Base-by-base conservation (phyloP, 2,329 filamentous ascomycete genomes). In the Xylariaceae sp. region DNA sequence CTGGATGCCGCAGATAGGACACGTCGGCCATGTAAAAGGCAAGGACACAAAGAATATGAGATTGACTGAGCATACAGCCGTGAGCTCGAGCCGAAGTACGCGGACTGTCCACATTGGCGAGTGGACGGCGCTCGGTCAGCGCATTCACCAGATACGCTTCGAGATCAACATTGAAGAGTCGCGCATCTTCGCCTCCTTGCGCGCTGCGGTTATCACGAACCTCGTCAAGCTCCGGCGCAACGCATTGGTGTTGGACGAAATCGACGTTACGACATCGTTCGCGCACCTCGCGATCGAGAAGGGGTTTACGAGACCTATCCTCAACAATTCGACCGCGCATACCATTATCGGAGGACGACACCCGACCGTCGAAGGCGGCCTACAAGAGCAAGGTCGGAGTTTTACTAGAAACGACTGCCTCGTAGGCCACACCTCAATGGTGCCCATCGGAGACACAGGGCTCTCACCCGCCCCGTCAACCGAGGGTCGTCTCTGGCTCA, bases 341-440 rank as follows among this genome's bases (percentile, higher is more conserved):
- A 87, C 87, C 61, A 89, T 99, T 66, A 76, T 95, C 8, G 91
- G 88, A 30, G 94, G 94, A 13, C 84, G 94, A 30, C 94, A 99
- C 75, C 90, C 93, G 1, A 97, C 92, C 2, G 94, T 99, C 52
- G 93, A 96, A 73, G 82, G 87, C 9, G 90, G 92, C 0, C 80
- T 99, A 1, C 80, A 84, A 64, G 86, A 89, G 64, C 87, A 92
- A 71, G 93, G 93, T 1, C 85, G 91, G 35, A 85, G 77, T 9
- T 97, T 97, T 70, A 87, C 90, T 50, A 82, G 85, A 53, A 97
- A 97, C 68, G 90, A 97, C 75, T 96, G 91, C 73, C 79, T 89
- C 44, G 81, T 97, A 2, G 89, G 89, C n/a, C 91, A 90, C 65
- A 83, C 88, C 72, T 88, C 85, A 3, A 49, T 30, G 45, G 18